Base-by-base conservation (phyloP, 148 eudicot species). In the Beta vulgaris region DNA sequence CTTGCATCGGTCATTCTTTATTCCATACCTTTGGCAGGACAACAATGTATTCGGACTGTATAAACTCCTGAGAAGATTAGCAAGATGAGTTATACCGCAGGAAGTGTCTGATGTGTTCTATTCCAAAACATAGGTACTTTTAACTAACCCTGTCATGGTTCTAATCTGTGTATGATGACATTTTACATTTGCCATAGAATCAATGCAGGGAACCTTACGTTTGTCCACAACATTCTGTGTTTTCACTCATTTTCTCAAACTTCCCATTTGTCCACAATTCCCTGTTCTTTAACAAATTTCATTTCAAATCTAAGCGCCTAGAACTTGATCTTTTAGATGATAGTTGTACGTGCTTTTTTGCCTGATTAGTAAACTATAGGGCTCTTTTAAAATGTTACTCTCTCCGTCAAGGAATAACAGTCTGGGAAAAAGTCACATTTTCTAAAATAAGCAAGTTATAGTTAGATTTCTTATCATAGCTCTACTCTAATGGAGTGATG, bases 31-130 rank as follows among this genome's bases (percentile, higher is more conserved):
- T 35, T 94, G 98, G 98, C 92, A 90, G 83, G 82, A 79, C 80
- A 89, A 81, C 77, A 95, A 95, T 78, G 88, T 91, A 25, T 95
- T 95, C 23, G 98, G 98, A 77, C 49, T 88, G 77, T 92, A 92
- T 82, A 96, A 89, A 75, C 84, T 96, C 53, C 92, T 92, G 3
- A 85, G 87, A 77, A 86, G 91, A 82, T 81, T 90, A 54, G 88
- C 88, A 8, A 68, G 51, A 59, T 81, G 72, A 81, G 25, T 10
- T 36, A 12, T 7, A 36, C 44, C 46, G 74, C 54, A n/a, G 34
- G 73, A 67, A 51, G 71, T 65, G n/a, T 75, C 63, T 55, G 58
- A 36, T 44, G 39, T 62, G 29, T 23, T 76, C 73, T 72, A 58
- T 70, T 72, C 32, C 34, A 54, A 81, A 25, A 26, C 54, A 49